Conservation (phyloP, 2,329 filamentous ascomycete species). For the Neoascochyta sp. region DNA sequence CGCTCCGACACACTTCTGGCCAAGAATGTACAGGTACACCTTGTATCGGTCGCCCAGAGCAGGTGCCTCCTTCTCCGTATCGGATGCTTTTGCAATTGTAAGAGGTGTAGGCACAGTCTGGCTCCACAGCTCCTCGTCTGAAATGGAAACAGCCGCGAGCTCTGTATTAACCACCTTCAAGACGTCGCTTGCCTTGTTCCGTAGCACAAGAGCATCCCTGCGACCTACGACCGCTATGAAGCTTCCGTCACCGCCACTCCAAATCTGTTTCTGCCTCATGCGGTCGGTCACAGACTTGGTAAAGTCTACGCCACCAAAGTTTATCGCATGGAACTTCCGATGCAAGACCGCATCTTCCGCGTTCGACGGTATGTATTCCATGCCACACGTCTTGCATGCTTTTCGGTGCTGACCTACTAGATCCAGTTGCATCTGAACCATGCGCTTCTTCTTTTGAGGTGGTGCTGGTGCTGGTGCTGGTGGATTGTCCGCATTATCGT, state of each 20-base stretch:
- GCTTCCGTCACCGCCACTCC: conserved; percentile 44
- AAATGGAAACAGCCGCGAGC: conserved; percentile 58
- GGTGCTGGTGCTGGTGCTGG: conserved; percentile 25
- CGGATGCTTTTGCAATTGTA: conserved; percentile 4
- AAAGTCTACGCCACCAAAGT: conserved; percentile 58
- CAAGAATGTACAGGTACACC: conserved; percentile 59
- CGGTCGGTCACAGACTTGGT: conserved; percentile 55
- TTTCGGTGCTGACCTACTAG: conserved; percentile 54
- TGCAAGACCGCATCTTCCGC: conserved; percentile 60
- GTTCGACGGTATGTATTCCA: conserved; percentile 63
- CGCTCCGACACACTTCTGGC: conserved; percentile 59
- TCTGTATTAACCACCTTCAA: conserved; percentile 62
- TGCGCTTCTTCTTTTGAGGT: conserved; percentile 28
- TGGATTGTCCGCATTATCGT: conserved; percentile 34
- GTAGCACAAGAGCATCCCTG: conserved; percentile 50
- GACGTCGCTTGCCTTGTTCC: conserved; percentile 52
- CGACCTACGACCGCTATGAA: conserved; percentile 58
- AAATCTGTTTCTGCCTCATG: conserved; percentile 51
- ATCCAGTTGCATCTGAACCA: conserved; percentile 61
- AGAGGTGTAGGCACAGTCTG: conserved; percentile 32
- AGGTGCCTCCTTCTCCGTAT: conserved; percentile 28
- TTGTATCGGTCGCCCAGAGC: conserved; percentile 50
- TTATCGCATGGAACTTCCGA: conserved; percentile 61
- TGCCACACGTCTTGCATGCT: conserved; percentile 59
- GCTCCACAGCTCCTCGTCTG: conserved; percentile 57